phyloP scores from a whole-genome alignment of 371 early-diverging fungal genomes.

The Rhizopus delemar region DNA sequence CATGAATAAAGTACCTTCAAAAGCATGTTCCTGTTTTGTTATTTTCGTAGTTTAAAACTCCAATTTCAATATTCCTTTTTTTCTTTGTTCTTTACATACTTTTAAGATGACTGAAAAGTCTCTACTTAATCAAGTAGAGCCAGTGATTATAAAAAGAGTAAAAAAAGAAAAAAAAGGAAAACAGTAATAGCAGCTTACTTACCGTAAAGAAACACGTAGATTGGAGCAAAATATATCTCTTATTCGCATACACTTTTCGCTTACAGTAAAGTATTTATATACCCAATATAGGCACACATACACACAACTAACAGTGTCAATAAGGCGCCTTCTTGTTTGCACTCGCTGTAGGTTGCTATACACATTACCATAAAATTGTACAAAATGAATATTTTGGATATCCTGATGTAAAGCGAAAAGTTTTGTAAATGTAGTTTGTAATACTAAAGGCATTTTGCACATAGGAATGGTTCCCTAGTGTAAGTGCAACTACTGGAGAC shows the following conservation, averaged over 20 bases:
- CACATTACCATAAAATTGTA: constrained; percentile 79
- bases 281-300: background rate
- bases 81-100: background rate
- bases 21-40: too few relatives aligned
- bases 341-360: constrained; percentile 66
- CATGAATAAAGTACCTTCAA: too few relatives aligned
- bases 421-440: background rate
- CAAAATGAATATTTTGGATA: constrained; percentile 78
- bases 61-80: background rate
- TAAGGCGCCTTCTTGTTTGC: constrained; percentile 76
- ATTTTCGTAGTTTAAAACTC: background rate
- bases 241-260: constrained; percentile 68
- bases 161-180: too few relatives aligned
- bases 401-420: constrained; percentile 57
- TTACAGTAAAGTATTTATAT: constrained; percentile 48
- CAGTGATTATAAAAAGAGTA: constrained; percentile 20
- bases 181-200: background rate
- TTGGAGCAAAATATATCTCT: constrained; percentile 63
- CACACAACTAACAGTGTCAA: background rate
- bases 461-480: constrained; percentile 86
- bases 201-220: constrained; percentile 26
- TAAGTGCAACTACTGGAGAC: constrained; percentile 82
- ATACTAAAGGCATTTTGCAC: background rate
- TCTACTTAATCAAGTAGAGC: constrained; percentile 11
- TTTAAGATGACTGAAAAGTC: constrained; percentile 26